These are phyloP conservation scores for Xylaria sp. DNA, from an alignment of 2,329 filamentous ascomycete species.

Conservation along the genomic window DNA sequence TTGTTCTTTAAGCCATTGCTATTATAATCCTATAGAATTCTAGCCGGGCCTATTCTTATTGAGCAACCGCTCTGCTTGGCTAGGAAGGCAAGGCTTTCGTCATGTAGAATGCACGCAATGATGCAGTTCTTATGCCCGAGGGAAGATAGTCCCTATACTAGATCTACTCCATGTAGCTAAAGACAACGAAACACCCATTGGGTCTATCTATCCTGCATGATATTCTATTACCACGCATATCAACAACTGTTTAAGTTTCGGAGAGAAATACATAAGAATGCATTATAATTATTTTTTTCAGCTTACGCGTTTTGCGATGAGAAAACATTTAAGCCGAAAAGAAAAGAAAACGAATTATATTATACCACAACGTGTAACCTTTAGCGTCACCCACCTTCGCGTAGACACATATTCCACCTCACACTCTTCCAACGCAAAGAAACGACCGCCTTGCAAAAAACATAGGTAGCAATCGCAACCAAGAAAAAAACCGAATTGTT, in stretches of 20 bases:
- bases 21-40: neutral
- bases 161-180: no score
- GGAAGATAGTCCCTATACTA: neutral
- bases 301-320: slow-evolving; percentile 3
- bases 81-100: neutral
- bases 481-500: neutral
- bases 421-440: neutral
- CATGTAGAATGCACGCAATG: neutral
- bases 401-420: neutral
- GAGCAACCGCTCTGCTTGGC: neutral
- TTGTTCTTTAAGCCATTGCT: neutral
- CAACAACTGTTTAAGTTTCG: neutral
- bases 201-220: neutral
- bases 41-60: neutral
- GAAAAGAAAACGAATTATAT: neutral
- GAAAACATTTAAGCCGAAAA: no score
- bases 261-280: neutral
- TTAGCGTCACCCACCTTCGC: neutral
- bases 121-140: neutral
- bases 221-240: neutral
- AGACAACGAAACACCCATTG: neutral
- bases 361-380: neutral
- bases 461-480: neutral
- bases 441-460: neutral
- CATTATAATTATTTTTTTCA: no score